A percentile compares a stretch with the other conserved stretches of the same genome.
Conservation (phyloP, 2,329 filamentous ascomycete genomes). For the Fusarium musae region DNA sequence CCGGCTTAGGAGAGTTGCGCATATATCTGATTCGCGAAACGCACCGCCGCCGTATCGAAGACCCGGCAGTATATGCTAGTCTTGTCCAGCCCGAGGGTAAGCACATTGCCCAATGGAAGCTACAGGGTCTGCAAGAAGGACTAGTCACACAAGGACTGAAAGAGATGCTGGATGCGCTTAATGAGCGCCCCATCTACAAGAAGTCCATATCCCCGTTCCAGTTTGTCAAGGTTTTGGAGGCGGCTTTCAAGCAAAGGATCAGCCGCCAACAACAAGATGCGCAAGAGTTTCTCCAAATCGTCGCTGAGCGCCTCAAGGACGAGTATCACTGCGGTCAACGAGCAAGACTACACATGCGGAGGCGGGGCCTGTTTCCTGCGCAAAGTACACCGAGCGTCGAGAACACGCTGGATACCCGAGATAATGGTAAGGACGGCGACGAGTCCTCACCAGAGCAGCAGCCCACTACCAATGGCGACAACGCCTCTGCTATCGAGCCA, state of each 20-base stretch:
- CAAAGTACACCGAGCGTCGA: slow-evolving; percentile 14
- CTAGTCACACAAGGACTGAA: slow-evolving; percentile 89
- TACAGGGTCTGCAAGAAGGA: slow-evolving; percentile 78
- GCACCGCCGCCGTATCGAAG: slow-evolving; percentile 84
- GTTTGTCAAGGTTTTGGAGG: slow-evolving; percentile 86
- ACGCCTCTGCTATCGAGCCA: slow-evolving; percentile 40
- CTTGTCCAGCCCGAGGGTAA: slow-evolving; percentile 62
- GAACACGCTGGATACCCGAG: slow-evolving; percentile 36
- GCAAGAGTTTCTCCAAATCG: slow-evolving; percentile 94
- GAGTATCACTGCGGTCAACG: slow-evolving; percentile 89
- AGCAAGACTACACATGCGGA: slow-evolving; percentile 70
- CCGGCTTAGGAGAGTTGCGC: slow-evolving; percentile 88
- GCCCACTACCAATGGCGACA: slow-evolving; percentile 11
- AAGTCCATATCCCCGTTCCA: slow-evolving; percentile 91
- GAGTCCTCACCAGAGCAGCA: slow-evolving; percentile 22
- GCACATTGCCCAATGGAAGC: slow-evolving; percentile 67
- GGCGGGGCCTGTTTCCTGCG: slow-evolving; percentile 41
- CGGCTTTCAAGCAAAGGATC: slow-evolving; percentile 88
- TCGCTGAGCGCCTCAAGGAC: slow-evolving; percentile 90
- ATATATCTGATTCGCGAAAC: slow-evolving; percentile 93
- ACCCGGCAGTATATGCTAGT: slow-evolving; percentile 77
- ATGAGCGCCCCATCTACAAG: slow-evolving; percentile 91
- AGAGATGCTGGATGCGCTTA: slow-evolving; percentile 89
- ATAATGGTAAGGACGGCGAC: slow-evolving; percentile 29
- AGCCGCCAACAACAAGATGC: slow-evolving; percentile 97